phyloP scores from a whole-genome alignment of 2,329 filamentous ascomycete species.

The Fragosphaeria purpurea region DNA sequence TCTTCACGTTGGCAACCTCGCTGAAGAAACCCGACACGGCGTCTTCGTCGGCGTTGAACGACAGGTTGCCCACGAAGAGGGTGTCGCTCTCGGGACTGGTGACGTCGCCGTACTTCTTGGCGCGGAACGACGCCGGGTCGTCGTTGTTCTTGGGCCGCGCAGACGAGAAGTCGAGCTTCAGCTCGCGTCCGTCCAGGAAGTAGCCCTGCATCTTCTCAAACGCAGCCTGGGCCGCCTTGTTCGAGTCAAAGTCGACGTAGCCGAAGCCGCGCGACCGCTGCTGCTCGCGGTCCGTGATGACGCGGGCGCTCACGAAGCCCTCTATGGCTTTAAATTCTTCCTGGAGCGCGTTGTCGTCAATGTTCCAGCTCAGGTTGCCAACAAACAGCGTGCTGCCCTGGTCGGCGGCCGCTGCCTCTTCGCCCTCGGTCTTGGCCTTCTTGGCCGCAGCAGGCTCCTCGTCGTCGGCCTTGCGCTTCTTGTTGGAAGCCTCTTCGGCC shows the following conservation, averaged over 20 bases:
- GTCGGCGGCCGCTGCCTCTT: conserved; percentile 26
- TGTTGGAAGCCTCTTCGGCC: conserved; percentile 46
- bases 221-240: conserved; percentile 34
- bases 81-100: conserved; percentile 74
- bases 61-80: conserved; percentile 84
- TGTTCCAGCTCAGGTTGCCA: conserved; percentile 82
- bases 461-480: conserved; percentile 52
- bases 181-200: conserved; percentile 26
- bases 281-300: conserved; percentile 72
- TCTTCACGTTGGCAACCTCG: conserved; percentile 59
- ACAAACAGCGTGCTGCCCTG: conserved; percentile 63
- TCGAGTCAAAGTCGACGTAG: conserved; percentile 74
- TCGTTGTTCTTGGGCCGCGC: conserved; percentile 19
- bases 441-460: conserved; percentile 14
- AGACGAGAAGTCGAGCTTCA: conserved; percentile 29
- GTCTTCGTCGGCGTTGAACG: conserved; percentile 74
- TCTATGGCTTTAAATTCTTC: conserved; percentile 74
- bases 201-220: conserved; percentile 28
- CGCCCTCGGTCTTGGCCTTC: conserved; percentile 24
- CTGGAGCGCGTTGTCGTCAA: conserved; percentile 73
- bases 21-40: conserved; percentile 64
- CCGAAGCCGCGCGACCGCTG: conserved; percentile 87
- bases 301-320: conserved; percentile 60
- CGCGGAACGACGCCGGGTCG: conserved; percentile 51
- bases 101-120: conserved; percentile 65